These are phyloP conservation scores for Linaria vulgaris DNA, from an alignment of 257 asterid species.

Conservation along the genomic window DNA sequence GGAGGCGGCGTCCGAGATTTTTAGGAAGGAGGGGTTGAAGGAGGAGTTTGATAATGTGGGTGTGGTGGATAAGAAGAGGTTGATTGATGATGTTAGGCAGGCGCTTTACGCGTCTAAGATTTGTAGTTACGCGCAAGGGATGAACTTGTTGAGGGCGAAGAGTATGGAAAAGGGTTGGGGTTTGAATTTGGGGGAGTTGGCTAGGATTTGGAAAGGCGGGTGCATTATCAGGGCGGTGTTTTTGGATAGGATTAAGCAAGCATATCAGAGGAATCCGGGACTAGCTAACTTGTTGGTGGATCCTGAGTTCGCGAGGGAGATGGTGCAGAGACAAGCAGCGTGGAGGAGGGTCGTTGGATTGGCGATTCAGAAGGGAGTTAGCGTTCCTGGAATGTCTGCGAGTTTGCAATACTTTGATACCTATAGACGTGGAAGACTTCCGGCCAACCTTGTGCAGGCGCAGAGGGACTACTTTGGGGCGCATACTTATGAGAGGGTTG, in stretches of 20 bases:
- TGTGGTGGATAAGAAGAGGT: constrained; percentile 18
- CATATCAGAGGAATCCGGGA: constrained; percentile 17
- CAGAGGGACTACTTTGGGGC: constrained; percentile 54
- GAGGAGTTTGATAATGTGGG: constrained; percentile 19
- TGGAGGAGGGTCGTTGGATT: constrained; percentile 25
- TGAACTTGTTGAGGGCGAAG: constrained; percentile 27
- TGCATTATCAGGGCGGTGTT: constrained; percentile 29
- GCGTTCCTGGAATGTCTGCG: constrained; percentile 25
- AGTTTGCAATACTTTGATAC: constrained; percentile 23
- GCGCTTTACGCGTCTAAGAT: constrained; percentile 27
- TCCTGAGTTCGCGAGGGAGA: constrained; percentile 20
- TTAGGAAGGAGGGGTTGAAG: constrained; percentile 22
- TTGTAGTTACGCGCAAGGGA: constrained; percentile 32
- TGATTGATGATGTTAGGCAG: constrained; percentile 27
- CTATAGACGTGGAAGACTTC: constrained; percentile 21
- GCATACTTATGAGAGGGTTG: constrained; percentile 60
- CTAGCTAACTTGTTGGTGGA: constrained; percentile 26
- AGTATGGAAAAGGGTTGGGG: constrained; percentile 29
- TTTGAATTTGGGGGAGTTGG: constrained; percentile 27
- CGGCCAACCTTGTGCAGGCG: constrained; percentile 20
- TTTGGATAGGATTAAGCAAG: constrained; percentile 27
- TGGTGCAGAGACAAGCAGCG: constrained; percentile 21
- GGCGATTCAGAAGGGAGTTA: constrained; percentile 23
- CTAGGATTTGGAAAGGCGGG: constrained; percentile 31
- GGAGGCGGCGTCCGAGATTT: constrained; percentile 22